These are phyloP conservation scores for Rhizopus stolonifer DNA, from an alignment of 371 early-diverging fungal species.

Conservation along the genomic window DNA sequence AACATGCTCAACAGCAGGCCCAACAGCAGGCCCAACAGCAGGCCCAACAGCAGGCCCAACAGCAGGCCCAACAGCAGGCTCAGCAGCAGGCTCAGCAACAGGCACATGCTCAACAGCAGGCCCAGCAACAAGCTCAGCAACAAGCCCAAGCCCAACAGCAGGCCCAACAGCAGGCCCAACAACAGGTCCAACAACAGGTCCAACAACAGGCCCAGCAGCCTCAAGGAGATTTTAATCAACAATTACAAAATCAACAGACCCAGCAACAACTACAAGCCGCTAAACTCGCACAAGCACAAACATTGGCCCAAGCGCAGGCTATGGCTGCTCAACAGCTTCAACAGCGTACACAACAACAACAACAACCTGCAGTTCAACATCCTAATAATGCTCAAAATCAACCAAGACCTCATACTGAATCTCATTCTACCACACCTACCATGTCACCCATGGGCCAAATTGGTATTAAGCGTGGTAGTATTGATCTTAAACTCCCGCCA, in stretches of 20 bases:
- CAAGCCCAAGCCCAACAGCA: neutral
- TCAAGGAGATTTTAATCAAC: neutral
- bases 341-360: conserved; percentile 16
- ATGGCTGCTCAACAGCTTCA: conserved; percentile 15
- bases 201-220: conserved; percentile 4
- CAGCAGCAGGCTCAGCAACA: conserved; percentile 1
- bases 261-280: conserved; percentile 8
- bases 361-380: too few relatives aligned
- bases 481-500: conserved; percentile 47
- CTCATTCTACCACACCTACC: conserved; percentile 7
- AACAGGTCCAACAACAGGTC: neutral
- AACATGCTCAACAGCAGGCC: conserved; percentile 17
- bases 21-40: conserved; percentile 11
- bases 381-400: conserved; percentile 11
- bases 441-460: neutral
- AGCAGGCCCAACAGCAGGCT: conserved; percentile 11
- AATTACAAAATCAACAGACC: neutral
- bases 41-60: conserved; percentile 10
- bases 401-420: neutral
- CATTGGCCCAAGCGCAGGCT: conserved; percentile 3
- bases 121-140: conserved; percentile 1
- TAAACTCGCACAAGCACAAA: conserved; percentile 15
- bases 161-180: neutral
- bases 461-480: conserved; percentile 28
- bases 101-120: neutral